Base-by-base conservation (phyloP, 208 protist genomes). In the Leishmania guyanensis region DNA sequence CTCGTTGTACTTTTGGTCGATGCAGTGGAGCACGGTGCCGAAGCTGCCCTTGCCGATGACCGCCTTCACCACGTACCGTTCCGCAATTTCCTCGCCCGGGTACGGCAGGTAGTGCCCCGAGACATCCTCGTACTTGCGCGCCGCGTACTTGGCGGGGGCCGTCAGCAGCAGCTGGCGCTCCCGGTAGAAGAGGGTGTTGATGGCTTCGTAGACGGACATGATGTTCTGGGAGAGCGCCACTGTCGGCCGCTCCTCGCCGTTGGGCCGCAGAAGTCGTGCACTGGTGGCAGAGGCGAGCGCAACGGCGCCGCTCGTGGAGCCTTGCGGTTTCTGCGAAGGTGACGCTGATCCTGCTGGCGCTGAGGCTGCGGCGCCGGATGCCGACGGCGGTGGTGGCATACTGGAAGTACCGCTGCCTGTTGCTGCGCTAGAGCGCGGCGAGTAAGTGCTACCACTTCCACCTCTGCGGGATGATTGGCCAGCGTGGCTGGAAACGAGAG, bases 41-140 rank as follows among this genome's bases (percentile, higher is more conserved):
- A 98, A 98, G 85, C 88, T 95, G 56, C 96, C 96, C 33, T 94
- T 93, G 6, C 96, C 96, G 36, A 98, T 75, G n/a, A 94, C 73
- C 33, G 89, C 88, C 58, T 92, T 84, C n/a, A 98, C 92, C 10
- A 89, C 91, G 75, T 97, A 98, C 48, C 94, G 92, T 3, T 84
- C 86, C 17, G 81, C 88, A 60, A 98, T 97, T 14, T 90, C 81
- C 60, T 98, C 93, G 9, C 90, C 92, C 6, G 86, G 84, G 68
- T 90, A 88, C 39, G 90, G 83, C 68, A 97, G 58, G 85, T 97
- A 98, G 83, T 97, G 85, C 5, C 95, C 95, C 36, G 94, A 79
- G 43, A 86, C 65, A 86, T 98, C 95, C 77, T 98, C 94, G 86
- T 90, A 97, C 70, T 62, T 83, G 62, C 78, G 86, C 17, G 75